Evolutionary conservation across 345 rosid genomes (phyloP), one percentile per base, ranked within the genome.

Genomic region (Brassica incana): DNA sequence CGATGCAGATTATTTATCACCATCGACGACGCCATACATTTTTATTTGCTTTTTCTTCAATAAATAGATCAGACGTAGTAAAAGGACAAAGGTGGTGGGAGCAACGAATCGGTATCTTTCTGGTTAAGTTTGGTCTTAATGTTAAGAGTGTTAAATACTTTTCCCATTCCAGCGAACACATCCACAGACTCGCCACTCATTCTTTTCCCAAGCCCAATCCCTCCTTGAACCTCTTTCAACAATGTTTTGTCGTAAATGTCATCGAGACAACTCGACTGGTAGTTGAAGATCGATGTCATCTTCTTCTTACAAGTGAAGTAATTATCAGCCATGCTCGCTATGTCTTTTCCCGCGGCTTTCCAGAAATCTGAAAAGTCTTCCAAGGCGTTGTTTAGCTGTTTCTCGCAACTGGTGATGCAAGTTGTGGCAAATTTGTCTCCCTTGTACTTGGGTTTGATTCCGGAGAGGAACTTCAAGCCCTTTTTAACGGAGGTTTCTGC

Each of bases 11-110:
- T 52, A 48, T 48, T 48, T 15, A 48, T 48, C 54, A 48, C 54
- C 54, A 48, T 48, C n/a, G n/a, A 45, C 52, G 52, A 45, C n/a
- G 52, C 52, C 15, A 45, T 45, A 43, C 50, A 43, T 10, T 43
- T 43, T 10, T 43, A 10, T 11, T 43, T 43, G 54, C 58, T 5
- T 50, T 50, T 50, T 50, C 18, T 14, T 50, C 0, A 4, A n/a
- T 50, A 5, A 50, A 54, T 54, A 15, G 25, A 15, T 54, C 60
- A 54, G 25, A 15, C 6, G 60, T 54, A 54, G 60, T 54, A 54
- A 54, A 54, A 54, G 3, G 60, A 54, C 60, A 54, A 54, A 54
- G 60, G 60, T 54, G 60, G 60, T 54, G 60, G 60, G 60, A 54
- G 60, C 60, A 54, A 54, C 9, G 60, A 15, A 54, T 54, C 60